These are phyloP conservation scores for Marasmius fiardii DNA, from an alignment of 1,284 basidiomycete genomes.

Conservation along the genomic window DNA sequence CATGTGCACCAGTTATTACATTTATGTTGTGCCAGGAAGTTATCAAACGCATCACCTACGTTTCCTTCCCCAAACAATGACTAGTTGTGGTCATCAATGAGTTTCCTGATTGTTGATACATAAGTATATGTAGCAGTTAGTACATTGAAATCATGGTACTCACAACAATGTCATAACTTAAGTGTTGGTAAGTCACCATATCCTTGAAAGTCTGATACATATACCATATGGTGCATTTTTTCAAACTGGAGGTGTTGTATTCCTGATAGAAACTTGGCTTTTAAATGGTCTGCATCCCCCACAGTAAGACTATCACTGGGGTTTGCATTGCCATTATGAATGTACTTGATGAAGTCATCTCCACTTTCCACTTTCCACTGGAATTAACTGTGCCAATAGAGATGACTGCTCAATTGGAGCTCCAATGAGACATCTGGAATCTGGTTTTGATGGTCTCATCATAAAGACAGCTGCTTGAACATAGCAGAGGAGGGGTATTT, in stretches of 20 bases:
- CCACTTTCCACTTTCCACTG: neutral
- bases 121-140: neutral
- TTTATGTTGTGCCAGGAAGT: neutral
- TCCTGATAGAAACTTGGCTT: constrained; percentile 5
- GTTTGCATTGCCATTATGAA: constrained; percentile 7
- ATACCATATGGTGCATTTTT: constrained; percentile 2
- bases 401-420: neutral
- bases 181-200: constrained; percentile 27
- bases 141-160: neutral
- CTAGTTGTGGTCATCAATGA: neutral
- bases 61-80: no score
- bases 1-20: neutral
- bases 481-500: neutral
- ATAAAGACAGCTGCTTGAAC: neutral
- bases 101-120: neutral
- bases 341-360: constrained; percentile 10
- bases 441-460: neutral
- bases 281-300: constrained; percentile 2
- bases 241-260: constrained; percentile 9
- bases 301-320: neutral
- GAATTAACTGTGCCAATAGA: constrained; percentile 6
- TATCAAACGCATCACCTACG: neutral
- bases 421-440: neutral
- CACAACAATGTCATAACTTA: constrained; percentile 23
- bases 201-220: constrained; percentile 12